phyloP scores from a whole-genome alignment of 202 grass and related monocot species.

The Setaria italica region DNA sequence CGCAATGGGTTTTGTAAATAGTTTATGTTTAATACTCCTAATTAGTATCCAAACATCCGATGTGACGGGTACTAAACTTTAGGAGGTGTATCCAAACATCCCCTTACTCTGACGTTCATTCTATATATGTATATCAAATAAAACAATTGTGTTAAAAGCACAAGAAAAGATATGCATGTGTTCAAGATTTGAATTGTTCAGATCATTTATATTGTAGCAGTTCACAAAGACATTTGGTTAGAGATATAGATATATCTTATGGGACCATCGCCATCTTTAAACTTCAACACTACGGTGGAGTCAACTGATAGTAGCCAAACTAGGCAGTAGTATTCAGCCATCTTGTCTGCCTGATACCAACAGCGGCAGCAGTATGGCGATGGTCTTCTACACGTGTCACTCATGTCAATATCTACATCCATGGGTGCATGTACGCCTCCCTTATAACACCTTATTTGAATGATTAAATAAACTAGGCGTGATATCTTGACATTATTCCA shows the following conservation, averaged over 20 bases:
- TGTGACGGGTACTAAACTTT: too few species aligned
- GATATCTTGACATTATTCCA: neutral
- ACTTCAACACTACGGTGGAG: neutral
- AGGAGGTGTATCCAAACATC: too few species aligned
- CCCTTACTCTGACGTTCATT: neutral
- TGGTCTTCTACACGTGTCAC: neutral
- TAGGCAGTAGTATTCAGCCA: neutral
- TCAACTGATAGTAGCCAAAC: neutral
- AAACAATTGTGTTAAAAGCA: neutral
- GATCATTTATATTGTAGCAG: neutral
- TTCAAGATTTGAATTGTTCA: neutral
- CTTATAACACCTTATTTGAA: neutral
- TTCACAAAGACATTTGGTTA: neutral
- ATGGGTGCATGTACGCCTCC: neutral
- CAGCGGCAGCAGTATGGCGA: neutral
- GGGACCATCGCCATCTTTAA: neutral
- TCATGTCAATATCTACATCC: neutral
- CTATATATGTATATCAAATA: neutral
- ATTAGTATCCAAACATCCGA: too few species aligned
- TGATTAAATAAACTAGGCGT: neutral
- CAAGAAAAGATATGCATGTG: neutral
- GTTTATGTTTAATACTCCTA: too few species aligned
- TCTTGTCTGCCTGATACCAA: neutral
- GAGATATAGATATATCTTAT: neutral
- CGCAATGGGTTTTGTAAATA: too few species aligned